Conservation (phyloP, 305 asterid species). For the Solanum aculeatissimum region DNA sequence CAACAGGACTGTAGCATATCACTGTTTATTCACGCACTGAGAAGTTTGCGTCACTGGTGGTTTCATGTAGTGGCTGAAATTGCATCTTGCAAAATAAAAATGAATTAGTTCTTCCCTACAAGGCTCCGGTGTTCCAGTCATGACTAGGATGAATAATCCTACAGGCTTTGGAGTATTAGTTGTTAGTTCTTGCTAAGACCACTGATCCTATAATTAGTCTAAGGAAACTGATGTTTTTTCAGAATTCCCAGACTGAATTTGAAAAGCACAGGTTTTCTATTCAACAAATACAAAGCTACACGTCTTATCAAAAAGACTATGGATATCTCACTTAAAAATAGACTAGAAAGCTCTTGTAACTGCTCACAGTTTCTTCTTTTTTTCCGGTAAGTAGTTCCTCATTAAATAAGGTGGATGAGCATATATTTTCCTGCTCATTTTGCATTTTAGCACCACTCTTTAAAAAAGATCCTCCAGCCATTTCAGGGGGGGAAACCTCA, state of each 20-base stretch:
- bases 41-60: neutral
- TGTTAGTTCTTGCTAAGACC: neutral
- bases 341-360: neutral
- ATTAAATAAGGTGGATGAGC: neutral
- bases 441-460: neutral
- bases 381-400: neutral
- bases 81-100: neutral
- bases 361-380: neutral
- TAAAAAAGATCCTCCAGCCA: neutral
- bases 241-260: neutral
- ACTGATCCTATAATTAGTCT: neutral
- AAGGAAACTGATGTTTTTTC: neutral
- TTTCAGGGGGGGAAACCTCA: neutral
- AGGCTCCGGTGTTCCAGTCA: neutral
- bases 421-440: neutral
- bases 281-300: neutral
- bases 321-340: neutral
- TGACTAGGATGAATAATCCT: neutral
- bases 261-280: neutral
- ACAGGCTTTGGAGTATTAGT: neutral
- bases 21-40: neutral
- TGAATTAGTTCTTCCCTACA: neutral
- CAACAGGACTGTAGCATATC: neutral
- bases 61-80: neutral
- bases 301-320: neutral